phyloP scores from a whole-genome alignment of 164 flowering plant genomes.

The Amborella trichopoda region DNA sequence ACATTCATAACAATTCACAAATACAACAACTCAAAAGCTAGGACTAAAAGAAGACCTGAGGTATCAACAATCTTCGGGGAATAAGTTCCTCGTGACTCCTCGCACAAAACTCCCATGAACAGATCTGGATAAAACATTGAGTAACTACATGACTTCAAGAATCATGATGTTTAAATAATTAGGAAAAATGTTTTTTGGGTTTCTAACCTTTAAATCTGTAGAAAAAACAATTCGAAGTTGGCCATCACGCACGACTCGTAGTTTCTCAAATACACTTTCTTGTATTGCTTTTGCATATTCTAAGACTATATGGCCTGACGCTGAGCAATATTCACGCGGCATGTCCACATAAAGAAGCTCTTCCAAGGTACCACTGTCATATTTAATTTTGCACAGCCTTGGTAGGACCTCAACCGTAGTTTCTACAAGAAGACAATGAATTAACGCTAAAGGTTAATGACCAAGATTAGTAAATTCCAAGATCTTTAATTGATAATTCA shows the following conservation, averaged over 20 bases:
- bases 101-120: slow-evolving; percentile 99
- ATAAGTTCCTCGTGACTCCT: slow-evolving; percentile 98
- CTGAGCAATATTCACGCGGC: slow-evolving; percentile 87
- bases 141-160: not conserved
- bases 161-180: too few relatives aligned
- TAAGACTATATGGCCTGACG: slow-evolving; percentile 89
- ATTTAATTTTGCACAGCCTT: slow-evolving; percentile 92
- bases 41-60: slow-evolving; percentile 52
- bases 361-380: slow-evolving; percentile 97
- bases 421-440: slow-evolving; percentile 37
- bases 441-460: too few relatives aligned
- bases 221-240: slow-evolving; percentile 94
- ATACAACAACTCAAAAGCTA: too few relatives aligned
- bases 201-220: slow-evolving; percentile 73
- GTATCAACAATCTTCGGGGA: slow-evolving; percentile 73
- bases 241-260: slow-evolving; percentile 98
- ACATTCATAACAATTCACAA: too few relatives aligned
- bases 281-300: slow-evolving; percentile 99
- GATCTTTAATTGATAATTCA: too few relatives aligned
- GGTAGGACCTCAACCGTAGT: slow-evolving; percentile 97
- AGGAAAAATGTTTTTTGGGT: too few relatives aligned
- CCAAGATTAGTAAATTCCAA: too few relatives aligned
- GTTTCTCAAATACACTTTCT: slow-evolving; percentile 97
- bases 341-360: slow-evolving; percentile 97
- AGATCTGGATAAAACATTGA: slow-evolving; percentile 37